phyloP scores from a whole-genome alignment of 192 early-diverging fungal species.

The Entrophospora sp. region DNA sequence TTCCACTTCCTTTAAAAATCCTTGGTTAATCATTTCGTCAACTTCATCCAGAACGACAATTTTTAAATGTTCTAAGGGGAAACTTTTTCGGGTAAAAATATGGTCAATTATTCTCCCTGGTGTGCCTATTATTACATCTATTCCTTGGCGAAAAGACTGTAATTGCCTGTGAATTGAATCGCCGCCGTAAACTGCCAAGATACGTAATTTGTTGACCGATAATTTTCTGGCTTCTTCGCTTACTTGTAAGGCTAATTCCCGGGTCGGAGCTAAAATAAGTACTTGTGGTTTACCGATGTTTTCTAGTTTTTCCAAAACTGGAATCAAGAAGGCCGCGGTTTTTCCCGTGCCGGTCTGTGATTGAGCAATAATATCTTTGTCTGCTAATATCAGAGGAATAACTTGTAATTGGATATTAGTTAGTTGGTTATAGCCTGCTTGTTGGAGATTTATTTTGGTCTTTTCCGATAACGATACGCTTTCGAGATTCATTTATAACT shows the following conservation, averaged over 20 bases:
- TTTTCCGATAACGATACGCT: background rate
- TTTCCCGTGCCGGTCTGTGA: slow-evolving; percentile 33
- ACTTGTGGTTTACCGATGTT: slow-evolving; percentile 48
- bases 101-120: slow-evolving; percentile 91
- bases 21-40: slow-evolving; percentile 95
- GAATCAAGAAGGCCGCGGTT: slow-evolving; percentile 35
- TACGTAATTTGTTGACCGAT: slow-evolving; percentile 48
- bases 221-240: slow-evolving; percentile 76
- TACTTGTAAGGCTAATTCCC: slow-evolving; percentile 94
- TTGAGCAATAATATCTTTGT: slow-evolving; percentile 41
- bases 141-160: slow-evolving; percentile 39
- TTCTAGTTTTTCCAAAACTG: slow-evolving; percentile 19
- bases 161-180: slow-evolving; percentile 68
- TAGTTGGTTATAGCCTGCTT: background rate
- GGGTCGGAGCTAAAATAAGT: slow-evolving; percentile 86
- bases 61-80: too few relatives aligned
- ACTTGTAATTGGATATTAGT: slow-evolving; percentile 7
- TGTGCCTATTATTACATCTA: slow-evolving; percentile 84
- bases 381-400: slow-evolving; percentile 41
- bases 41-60: slow-evolving; percentile 97
- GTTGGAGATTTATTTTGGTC: background rate
- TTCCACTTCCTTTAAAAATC: slow-evolving; percentile 85
- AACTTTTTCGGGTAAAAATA: too few relatives aligned
- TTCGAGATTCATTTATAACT: background rate
- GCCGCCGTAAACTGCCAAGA: slow-evolving; percentile 86